phyloP scores from a whole-genome alignment of 148 eudicot genomes.

The Cornus kousa region DNA sequence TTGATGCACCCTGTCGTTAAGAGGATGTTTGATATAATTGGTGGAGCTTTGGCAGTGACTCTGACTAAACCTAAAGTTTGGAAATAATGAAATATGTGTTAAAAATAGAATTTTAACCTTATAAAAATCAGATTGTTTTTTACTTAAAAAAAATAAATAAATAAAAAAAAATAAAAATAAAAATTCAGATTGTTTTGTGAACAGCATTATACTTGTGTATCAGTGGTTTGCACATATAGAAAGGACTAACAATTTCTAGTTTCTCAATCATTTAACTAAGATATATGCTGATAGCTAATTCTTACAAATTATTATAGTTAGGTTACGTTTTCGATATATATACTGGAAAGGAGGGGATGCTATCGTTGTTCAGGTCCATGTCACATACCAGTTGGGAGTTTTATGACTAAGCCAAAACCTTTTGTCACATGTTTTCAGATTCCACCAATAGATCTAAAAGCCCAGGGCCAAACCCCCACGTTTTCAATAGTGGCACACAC shows the following conservation, averaged over 20 bases:
- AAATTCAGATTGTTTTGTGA: neutral
- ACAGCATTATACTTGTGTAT: neutral
- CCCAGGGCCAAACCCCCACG: constrained; percentile 11
- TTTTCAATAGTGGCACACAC: constrained; percentile 12
- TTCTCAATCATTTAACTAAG: neutral
- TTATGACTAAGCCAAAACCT: constrained; percentile 20
- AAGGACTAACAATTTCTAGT: neutral
- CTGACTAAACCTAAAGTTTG: neutral
- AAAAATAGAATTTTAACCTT: neutral
- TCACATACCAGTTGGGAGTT: constrained; percentile 27
- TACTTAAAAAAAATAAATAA: too few species aligned
- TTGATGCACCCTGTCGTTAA: neutral
- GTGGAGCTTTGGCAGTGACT: neutral
- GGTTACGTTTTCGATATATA: constrained; percentile 18
- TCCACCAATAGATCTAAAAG: constrained; percentile 14
- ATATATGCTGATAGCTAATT: neutral
- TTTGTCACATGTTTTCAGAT: constrained; percentile 17
- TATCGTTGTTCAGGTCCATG: constrained; percentile 16
- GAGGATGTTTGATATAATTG: neutral
- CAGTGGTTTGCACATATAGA: neutral
- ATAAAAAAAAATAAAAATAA: too few species aligned
- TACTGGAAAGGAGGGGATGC: constrained; percentile 17
- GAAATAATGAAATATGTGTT: neutral
- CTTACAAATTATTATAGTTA: constrained; percentile 10
- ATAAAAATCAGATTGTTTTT: neutral